Evolutionary conservation across 2,329 filamentous ascomycete genomes (phyloP), one percentile per base, ranked within the genome.

Genomic region (Phaeosphaeriaceae sp.): DNA sequence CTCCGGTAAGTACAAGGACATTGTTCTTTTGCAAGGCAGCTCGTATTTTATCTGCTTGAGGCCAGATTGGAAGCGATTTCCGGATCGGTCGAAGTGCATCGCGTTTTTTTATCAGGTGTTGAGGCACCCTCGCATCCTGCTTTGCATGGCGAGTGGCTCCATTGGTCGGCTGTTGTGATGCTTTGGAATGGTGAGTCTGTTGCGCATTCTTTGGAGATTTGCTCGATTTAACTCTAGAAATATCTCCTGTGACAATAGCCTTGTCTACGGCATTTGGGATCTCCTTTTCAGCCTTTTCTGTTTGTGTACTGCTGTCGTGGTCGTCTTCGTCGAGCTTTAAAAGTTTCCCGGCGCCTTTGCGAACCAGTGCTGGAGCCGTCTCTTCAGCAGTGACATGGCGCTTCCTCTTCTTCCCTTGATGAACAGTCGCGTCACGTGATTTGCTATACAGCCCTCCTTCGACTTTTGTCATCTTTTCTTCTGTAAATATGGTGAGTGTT

Each of bases 1-100:
- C 94, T 80, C 94, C 94, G 2, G 95, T 90, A 15, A 99, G 81
- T 0, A 99, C 84, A 51, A 99, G 85, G 1, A 97, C 87, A 69
- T 96, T 87, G 61, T 87, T 88, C 33, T 86, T 72, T 17, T 74
- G 79, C 7, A 97, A 79, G 1, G 86, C 82, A 17, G 82, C 72
- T 36, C 88, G 87, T 50, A 97, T 96, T 24, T 89, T 84, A 33
- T 88, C 82, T 48, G 87, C 87, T 63, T 93, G 86, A 3, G 85
- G 80, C 87, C 91, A 97, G 65, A 97, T 94, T 0, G 93, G 93
- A 3, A 97, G 84, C 15, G 86, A 82, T 71, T 90, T 86, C 21
- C 92, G 86, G 7, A 82, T 78, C 50, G 77, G 69, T 52, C 82
- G 79, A 4, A 87, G 74, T 2, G 76, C 73, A 51, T 81, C 79